These are phyloP conservation scores for Penicillium verrucosum DNA, from an alignment of 2,329 filamentous ascomycete species.

Conservation along the genomic window DNA sequence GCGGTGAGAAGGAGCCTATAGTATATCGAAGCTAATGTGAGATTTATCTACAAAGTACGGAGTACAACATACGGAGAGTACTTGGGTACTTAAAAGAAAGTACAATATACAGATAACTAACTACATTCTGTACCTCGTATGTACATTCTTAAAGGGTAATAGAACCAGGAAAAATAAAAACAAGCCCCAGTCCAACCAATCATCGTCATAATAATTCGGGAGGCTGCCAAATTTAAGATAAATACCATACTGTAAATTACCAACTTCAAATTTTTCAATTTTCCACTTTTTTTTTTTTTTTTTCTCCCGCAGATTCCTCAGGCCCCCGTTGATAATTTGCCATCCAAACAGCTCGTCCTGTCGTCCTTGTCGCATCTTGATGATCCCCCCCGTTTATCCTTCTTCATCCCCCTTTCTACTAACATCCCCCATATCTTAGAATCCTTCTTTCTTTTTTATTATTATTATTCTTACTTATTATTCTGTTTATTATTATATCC, in stretches of 20 bases:
- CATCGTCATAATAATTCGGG: constrained; percentile 21
- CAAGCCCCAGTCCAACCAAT: constrained; percentile 21
- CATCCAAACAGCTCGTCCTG: constrained; percentile 16
- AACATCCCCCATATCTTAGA: constrained; percentile 4
- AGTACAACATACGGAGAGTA: neutral
- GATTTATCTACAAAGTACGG: neutral
- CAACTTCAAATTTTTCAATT: neutral
- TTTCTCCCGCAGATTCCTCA: constrained; percentile 17
- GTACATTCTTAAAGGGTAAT: neutral
- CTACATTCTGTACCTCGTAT: too few relatives aligned
- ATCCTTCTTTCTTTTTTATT: constrained; percentile 15
- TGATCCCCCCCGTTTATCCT: constrained; percentile 16
- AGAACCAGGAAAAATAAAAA: constrained; percentile 4
- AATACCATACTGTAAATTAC: constrained; percentile 11
- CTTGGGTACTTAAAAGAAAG: neutral
- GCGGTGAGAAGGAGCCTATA: neutral
- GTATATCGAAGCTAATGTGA: neutral
- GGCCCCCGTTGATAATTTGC: constrained; percentile 15
- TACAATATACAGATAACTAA: neutral
- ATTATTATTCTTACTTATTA: constrained; percentile 18
- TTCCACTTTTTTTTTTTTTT: neutral
- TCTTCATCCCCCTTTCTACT: constrained; percentile 16
- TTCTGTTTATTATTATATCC: constrained; percentile 16
- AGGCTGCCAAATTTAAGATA: constrained; percentile 5
- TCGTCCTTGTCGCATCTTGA: constrained; percentile 18